Percentiles rank a stretch among this genome's conserved stretches.
Evolutionary conservation across 257 asterid genomes (phyloP).

Genomic region (Solanum neorickii): DNA sequence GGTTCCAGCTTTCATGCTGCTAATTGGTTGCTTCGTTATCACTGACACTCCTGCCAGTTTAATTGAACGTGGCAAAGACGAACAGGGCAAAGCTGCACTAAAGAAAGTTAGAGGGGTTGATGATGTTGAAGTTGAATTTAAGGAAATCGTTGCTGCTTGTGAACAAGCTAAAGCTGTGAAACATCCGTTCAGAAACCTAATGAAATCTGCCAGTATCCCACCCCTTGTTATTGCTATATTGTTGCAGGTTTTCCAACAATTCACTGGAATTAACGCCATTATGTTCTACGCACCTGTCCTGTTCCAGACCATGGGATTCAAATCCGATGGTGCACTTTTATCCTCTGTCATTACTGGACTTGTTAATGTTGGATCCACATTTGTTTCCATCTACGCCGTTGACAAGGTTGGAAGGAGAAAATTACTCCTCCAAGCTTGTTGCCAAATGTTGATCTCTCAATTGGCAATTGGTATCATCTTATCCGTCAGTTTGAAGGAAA

Average conservation of each 20-base stretch:
- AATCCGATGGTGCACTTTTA: conserved; percentile 26
- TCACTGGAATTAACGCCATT: conserved; percentile 66
- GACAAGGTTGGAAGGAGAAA: conserved; percentile 60
- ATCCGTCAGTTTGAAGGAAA: conserved; percentile 8
- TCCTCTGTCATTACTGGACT: conserved; percentile 50
- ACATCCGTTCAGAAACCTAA: conserved; percentile 33
- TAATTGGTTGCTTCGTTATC: conserved; percentile 40
- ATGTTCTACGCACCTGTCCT: conserved; percentile 73
- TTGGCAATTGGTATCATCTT: conserved; percentile 41
- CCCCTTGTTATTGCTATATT: conserved; percentile 17
- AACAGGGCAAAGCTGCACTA: conserved; percentile 26
- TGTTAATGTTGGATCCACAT: conserved; percentile 43
- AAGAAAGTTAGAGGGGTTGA: conserved; percentile 47
- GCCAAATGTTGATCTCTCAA: conserved; percentile 57
- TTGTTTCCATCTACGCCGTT: conserved; percentile 39
- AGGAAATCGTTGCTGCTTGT: conserved; percentile 33
- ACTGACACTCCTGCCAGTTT: conserved; percentile 72
- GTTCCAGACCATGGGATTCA: conserved; percentile 60
- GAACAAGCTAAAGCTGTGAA: conserved; percentile 31
- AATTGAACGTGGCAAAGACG: conserved; percentile 27
- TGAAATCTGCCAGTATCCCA: conserved; percentile 31
- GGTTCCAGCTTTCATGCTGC: conserved; percentile 34
- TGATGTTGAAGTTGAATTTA: conserved; percentile 39
- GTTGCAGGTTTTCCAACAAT: conserved; percentile 62
- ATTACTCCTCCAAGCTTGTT: conserved; percentile 55